Evolutionary conservation across 352 stramenopile genomes (phyloP), one percentile per base, ranked within the genome.

Genomic region (Globisporangium yorkense): DNA sequence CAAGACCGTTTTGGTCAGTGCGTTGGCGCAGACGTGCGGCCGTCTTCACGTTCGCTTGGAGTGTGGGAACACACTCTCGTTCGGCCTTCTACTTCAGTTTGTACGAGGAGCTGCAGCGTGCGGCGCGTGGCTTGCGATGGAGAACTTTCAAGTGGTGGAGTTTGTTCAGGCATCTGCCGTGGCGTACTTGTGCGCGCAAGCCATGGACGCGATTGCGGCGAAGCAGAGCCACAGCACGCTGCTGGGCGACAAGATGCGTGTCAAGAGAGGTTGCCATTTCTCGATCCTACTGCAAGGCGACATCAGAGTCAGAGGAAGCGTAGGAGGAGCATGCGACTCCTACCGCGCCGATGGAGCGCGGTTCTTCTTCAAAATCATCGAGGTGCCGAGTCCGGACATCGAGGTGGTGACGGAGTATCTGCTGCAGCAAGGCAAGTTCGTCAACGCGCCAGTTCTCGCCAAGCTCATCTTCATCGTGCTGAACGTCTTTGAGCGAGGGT

Each of bases 121-220:
- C n/a, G 79, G 75, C 4, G 77, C 80, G 16, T 89, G 80, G 80
- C 55, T 92, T 15, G 72, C 68, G 31, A 62, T 83, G 3, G 57
- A 70, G 24, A 71, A 74, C 12, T 60, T 83, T 0, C 65, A 80
- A 0, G 52, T 71, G 0, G 41, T 88, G 8, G 45, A 67, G 2
- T 9, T 29, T 2, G 49, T 29, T 1, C 51, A 61, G 9, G 39
- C 78, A 0, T 72, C 68, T 0, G 51, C 74, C 3, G 46, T 85
- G 7, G 66, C 54, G 10, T 54, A 67, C 9, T 21, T 88, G 2
- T 90, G 80, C 44, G 58, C 66, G 5, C 75, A 87, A 50, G 67
- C 85, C 7, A 71, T 77, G 62, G 70, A 74, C 12, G 57, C 39
- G 0, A 47, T 87, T 0, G 59, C 62, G 2, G 65, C 77, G 1